Evolutionary conservation across 768 basidiomycete species (phyloP).

Genomic region (Mycena vulgaris): DNA sequence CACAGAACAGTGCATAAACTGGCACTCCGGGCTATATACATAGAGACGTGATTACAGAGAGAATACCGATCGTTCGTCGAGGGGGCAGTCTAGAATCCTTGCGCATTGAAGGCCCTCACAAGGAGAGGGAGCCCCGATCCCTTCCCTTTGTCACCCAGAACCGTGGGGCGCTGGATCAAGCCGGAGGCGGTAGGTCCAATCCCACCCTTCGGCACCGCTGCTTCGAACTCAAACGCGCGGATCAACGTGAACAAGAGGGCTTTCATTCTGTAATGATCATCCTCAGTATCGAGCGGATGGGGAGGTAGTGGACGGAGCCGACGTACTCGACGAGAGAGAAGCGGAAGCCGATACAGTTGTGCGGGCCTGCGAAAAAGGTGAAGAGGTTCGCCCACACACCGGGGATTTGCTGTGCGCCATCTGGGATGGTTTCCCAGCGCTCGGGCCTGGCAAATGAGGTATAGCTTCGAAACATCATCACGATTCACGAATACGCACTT

Average conservation of each 20-base stretch:
- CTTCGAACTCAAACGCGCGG: slow-evolving; percentile 41
- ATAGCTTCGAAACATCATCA: background rate
- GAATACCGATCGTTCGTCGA: too few relatives aligned
- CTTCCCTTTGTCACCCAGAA: background rate
- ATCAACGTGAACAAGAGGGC: slow-evolving; percentile 42
- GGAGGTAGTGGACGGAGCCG: background rate
- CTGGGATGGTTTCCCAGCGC: slow-evolving; percentile 49
- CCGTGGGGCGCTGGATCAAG: slow-evolving; percentile 24
- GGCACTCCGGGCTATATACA: too few relatives aligned
- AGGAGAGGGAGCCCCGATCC: slow-evolving; percentile 34
- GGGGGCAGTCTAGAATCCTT: background rate
- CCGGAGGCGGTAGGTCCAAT: slow-evolving; percentile 33
- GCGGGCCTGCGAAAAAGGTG: slow-evolving; percentile 70
- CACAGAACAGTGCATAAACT: too few relatives aligned
- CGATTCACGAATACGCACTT: background rate
- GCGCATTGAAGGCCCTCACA: slow-evolving; percentile 15
- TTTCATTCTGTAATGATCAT: slow-evolving; percentile 28
- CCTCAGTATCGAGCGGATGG: background rate
- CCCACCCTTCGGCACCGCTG: slow-evolving; percentile 37
- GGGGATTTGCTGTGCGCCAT: slow-evolving; percentile 61
- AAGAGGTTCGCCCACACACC: slow-evolving; percentile 73
- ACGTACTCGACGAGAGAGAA: slow-evolving; percentile 11
- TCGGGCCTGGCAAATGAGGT: background rate
- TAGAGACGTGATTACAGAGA: too few relatives aligned
- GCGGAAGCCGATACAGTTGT: slow-evolving; percentile 4